A percentile compares a stretch with the other conserved stretches of the same genome.
Evolutionary conservation across 1,284 basidiomycete genomes (phyloP).

Genomic region (Papiliotrema terrestris): DNA sequence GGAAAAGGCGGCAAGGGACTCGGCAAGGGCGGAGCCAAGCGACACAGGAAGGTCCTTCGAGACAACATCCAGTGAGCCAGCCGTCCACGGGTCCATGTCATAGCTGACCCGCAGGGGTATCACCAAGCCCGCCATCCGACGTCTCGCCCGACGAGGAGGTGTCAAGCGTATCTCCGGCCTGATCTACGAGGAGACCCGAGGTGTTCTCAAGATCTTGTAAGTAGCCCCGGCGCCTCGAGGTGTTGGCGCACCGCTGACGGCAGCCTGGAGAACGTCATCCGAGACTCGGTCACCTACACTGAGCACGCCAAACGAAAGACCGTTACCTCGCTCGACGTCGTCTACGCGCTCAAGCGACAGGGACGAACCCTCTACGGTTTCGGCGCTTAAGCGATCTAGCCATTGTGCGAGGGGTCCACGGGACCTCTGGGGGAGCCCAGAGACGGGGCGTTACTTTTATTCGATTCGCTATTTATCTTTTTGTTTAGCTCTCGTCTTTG

Average conservation of each 20-base stretch:
- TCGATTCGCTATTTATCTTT: conserved; percentile 1
- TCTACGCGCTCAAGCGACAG: conserved; percentile 89
- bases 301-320: conserved; percentile 92
- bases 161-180: conserved; percentile 91
- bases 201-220: conserved; percentile 70
- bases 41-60: conserved; percentile 76
- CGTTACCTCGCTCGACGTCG: conserved; percentile 72
- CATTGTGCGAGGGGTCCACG: too few relatives aligned
- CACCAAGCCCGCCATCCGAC: conserved; percentile 87
- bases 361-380: conserved; percentile 85
- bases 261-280: conserved; percentile 62
- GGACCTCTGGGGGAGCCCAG: too few relatives aligned
- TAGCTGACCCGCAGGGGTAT: conserved; percentile 53
- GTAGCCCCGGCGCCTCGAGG: conserved; percentile 3
- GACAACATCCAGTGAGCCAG: conserved; percentile 77
- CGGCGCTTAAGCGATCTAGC: conserved; percentile 55
- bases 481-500: background rate
- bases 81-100: background rate
- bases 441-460: background rate
- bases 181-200: conserved; percentile 90
- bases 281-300: conserved; percentile 84
- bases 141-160: conserved; percentile 91
- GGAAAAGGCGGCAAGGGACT: conserved; percentile 75
- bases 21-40: conserved; percentile 83
- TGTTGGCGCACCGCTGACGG: conserved; percentile 1